Evolutionary conservation across 768 basidiomycete species (phyloP), one percentile per base, ranked within the genome.

Genomic region (Russula brevipes): DNA sequence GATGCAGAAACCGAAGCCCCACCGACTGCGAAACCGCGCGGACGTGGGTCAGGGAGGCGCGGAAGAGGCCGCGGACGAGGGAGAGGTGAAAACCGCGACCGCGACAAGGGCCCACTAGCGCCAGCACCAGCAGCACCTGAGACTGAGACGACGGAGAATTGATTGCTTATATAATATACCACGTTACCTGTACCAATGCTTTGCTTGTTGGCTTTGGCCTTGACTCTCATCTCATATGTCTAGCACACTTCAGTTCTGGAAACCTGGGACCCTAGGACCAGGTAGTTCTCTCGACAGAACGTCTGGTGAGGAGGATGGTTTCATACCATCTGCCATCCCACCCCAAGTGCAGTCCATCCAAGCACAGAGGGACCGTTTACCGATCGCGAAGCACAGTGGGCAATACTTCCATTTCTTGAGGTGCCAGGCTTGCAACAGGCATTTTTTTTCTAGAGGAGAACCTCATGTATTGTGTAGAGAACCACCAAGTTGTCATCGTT

Each of bases 311-410:
- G 93, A 95, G 72, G 91, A 84, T 38, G 81, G 79, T 53, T 75
- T 94, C 8, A 73, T 93, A 17, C 81, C 84, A 8, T 89, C 89
- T 54, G 83, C 87, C 0, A 82, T 85, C 2, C 71, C 77, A 30
- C 78, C 80, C 47, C 74, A 79, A 30, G 77, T 80, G 14, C 75
- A 88, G 9, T 83, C 88, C 4, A 78, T 94, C 16, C 86, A 87
- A 61, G 81, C 82, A 38, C 89, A 94, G 69, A 80, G 95, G 54
- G 87, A 91, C 72, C 78, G 85, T 4, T 78, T 98, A 35, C 96
- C 96, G 0, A 98, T 99, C 60, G 88, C 83, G 73, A 94, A 91
- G 72, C 91, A 99, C 73, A 82, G 95, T 88, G 66, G 63, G 84
- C 75, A 38, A 41, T 58, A 17, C 39, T 16, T 38, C 52, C 36